These are phyloP conservation scores for Rhizopogon vinicolor DNA, from an alignment of 768 basidiomycete species.

Conservation along the genomic window DNA sequence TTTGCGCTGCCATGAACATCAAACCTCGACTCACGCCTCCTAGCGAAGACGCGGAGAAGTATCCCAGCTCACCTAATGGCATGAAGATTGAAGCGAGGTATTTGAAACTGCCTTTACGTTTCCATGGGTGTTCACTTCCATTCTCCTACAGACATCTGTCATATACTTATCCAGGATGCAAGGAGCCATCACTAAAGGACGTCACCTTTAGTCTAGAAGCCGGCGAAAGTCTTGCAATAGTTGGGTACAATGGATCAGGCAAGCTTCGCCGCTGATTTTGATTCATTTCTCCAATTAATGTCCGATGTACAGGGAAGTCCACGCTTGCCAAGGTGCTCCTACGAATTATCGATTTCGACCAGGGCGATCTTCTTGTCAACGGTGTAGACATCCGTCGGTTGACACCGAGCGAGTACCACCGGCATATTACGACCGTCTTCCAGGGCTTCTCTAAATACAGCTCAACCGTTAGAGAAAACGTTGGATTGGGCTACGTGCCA, in stretches of 20 bases:
- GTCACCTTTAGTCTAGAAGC: conserved; percentile 66
- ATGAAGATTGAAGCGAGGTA: conserved; percentile 71
- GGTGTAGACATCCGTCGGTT: conserved; percentile 61
- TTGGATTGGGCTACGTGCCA: conserved; percentile 76
- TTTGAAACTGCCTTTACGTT: conserved; percentile 14
- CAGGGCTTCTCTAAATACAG: conserved; percentile 84
- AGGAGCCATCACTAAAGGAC: conserved; percentile 61
- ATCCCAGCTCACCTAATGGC: conserved; percentile 46
- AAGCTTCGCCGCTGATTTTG: conserved; percentile 21
- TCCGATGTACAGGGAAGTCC: conserved; percentile 62
- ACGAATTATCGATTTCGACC: conserved; percentile 72
- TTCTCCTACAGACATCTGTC: conserved; percentile 45
- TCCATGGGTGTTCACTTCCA: conserved; percentile 6
- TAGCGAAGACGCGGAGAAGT: conserved; percentile 46
- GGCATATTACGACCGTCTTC: conserved; percentile 74
- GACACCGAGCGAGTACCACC: conserved; percentile 67
- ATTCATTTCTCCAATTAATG: conserved; percentile 4
- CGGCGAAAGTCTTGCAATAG: conserved; percentile 81
- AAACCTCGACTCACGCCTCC: conserved; percentile 64
- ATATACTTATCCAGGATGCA: conserved; percentile 77
- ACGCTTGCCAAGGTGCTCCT: conserved; percentile 81
- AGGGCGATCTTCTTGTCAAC: conserved; percentile 67
- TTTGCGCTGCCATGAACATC: conserved; percentile 70
- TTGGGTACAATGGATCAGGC: conserved; percentile 84
- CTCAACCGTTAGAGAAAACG: conserved; percentile 74